Evolutionary conservation across 208 protist species (phyloP).

Genomic region (Paratrypanosoma confusum): DNA sequence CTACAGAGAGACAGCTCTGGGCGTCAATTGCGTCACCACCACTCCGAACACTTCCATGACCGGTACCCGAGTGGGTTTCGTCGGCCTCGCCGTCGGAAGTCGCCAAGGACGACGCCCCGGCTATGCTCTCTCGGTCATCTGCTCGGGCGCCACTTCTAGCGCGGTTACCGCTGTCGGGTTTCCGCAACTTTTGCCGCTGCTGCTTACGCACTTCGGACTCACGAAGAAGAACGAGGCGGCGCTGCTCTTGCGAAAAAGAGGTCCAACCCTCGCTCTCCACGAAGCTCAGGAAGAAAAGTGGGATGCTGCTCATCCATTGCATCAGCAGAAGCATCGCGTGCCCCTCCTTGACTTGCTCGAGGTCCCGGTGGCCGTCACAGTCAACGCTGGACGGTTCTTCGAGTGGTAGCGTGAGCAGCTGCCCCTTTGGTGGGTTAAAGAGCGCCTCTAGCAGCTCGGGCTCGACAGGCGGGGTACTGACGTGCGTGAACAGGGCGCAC

Average conservation of each 20-base stretch:
- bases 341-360: no score
- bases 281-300: constrained; percentile 74
- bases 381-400: not conserved
- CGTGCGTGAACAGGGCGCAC: constrained; percentile 66
- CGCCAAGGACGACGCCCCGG: no score
- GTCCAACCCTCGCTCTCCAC: constrained; percentile 61
- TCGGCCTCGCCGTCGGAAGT: no score
- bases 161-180: no score
- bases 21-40: no score
- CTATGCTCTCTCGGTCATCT: no score
- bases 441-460: constrained; percentile 19
- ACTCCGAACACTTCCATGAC: no score
- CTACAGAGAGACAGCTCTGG: no score
- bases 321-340: constrained; percentile 37
- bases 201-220: constrained; percentile 31
- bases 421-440: no score
- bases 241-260: constrained; percentile 72
- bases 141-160: no score
- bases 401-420: constrained; percentile 1
- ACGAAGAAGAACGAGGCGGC: constrained; percentile 43
- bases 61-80: no score
- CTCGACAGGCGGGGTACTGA: constrained; percentile 59
- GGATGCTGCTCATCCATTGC: constrained; percentile 52
- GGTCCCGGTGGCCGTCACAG: constrained; percentile 8
- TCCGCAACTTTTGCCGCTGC: constrained; percentile 3